phyloP scores from a whole-genome alignment of 495 filamentous ascomycete species.

The Achaetomiella virescens region DNA sequence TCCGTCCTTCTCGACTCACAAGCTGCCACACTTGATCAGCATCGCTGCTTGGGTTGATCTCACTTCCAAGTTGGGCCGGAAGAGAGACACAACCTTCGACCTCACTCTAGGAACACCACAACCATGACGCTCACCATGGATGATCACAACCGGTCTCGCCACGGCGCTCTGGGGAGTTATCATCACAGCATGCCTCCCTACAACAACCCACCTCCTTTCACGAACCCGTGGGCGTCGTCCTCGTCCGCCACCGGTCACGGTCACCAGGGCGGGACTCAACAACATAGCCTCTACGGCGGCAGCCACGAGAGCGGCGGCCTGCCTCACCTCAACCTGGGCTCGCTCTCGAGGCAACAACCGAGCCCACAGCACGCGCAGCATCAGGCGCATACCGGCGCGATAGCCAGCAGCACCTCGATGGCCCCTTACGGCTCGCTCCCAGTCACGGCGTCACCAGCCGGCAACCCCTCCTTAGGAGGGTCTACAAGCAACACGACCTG shows the following conservation, averaged over 20 bases:
- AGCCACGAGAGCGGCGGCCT: slow-evolving; percentile 27
- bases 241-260: slow-evolving; percentile 20
- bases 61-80: slow-evolving; percentile 12
- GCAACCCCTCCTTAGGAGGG: slow-evolving; percentile 62
- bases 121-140: slow-evolving; percentile 85
- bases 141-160: slow-evolving; percentile 67
- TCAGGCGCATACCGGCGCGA: slow-evolving; percentile 13
- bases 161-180: slow-evolving; percentile 67
- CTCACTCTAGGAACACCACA: slow-evolving; percentile 17
- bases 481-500: slow-evolving; percentile 57
- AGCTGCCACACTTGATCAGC: slow-evolving; percentile 22
- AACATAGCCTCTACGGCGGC: slow-evolving; percentile 44
- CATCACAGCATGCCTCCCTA: slow-evolving; percentile 58
- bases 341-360: slow-evolving; percentile 36
- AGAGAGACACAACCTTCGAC: slow-evolving; percentile 14
- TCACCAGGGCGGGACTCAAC: slow-evolving; percentile 40
- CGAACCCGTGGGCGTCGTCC: slow-evolving; percentile 76
- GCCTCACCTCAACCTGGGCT: slow-evolving; percentile 40
- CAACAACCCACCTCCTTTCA: slow-evolving; percentile 71
- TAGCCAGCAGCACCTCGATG: slow-evolving; percentile 50
- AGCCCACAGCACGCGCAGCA: slow-evolving; percentile 2
- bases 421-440: slow-evolving; percentile 64
- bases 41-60: slow-evolving; percentile 7
- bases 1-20: slow-evolving; percentile 51
- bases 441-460: slow-evolving; percentile 65